phyloP scores from a whole-genome alignment of 2,329 filamentous ascomycete genomes.

The Fusarium sp. region DNA sequence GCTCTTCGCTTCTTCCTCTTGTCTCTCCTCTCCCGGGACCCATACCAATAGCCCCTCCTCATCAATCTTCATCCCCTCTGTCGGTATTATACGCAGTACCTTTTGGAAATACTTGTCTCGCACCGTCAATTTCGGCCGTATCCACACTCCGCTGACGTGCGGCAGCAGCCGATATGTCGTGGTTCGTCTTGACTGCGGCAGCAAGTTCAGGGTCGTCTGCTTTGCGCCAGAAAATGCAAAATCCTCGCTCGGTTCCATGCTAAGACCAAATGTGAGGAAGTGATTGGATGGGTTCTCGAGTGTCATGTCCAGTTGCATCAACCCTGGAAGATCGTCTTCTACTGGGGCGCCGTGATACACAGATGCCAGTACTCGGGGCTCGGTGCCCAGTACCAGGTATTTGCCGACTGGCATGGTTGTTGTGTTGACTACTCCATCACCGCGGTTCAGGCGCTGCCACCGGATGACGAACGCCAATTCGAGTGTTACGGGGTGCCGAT shows the following conservation, averaged over 20 bases:
- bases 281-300: constrained; percentile 96
- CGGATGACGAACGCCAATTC: constrained; percentile 81
- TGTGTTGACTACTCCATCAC: constrained; percentile 62
- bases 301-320: constrained; percentile 68
- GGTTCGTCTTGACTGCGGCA: constrained; percentile 82
- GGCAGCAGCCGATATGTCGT: constrained; percentile 83
- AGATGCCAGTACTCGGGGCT: constrained; percentile 84
- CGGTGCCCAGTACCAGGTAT: constrained; percentile 82
- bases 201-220: constrained; percentile 80
- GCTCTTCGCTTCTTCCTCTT: constrained; percentile 23
- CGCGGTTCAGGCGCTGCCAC: constrained; percentile 74
- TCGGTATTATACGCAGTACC: constrained; percentile 83
- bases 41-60: constrained; percentile 75
- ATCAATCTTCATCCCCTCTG: constrained; percentile 76
- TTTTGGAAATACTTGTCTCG: constrained; percentile 95
- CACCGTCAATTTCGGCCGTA: constrained; percentile 80
- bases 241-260: constrained; percentile 91
- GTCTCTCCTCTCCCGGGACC: constrained; percentile 61
- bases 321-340: constrained; percentile 48
- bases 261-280: constrained; percentile 91
- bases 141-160: constrained; percentile 74
- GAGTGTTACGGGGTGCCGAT: constrained; percentile 79
- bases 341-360: constrained; percentile 59
- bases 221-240: constrained; percentile 96
- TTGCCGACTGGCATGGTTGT: constrained; percentile 82